Evolutionary conservation across 768 basidiomycete species (phyloP), one percentile per base, ranked within the genome.

Genomic region (Psilocybe cyanescens): DNA sequence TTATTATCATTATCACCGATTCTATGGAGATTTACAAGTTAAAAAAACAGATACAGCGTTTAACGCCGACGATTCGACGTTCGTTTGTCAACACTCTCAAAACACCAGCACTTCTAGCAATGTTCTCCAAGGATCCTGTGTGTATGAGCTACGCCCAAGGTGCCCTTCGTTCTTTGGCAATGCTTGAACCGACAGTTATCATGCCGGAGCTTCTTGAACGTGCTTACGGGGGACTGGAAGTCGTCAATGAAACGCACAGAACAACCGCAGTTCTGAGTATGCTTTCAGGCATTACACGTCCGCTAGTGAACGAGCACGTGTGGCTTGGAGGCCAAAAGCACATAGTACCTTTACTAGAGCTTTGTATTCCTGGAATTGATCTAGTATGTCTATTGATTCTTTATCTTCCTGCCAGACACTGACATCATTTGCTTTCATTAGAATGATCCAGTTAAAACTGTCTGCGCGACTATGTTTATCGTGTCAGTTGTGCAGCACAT

Each of bases 171-270:
- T 82, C 83, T 30, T 79, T 98, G 76, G 87, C 92, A 1, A 78
- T 90, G 58, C 79, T 94, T 6, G 95, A 97, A 68, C 94, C 97
- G 0, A 79, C 82, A 16, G 76, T 97, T 35, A 83, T 98, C 67
- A 91, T 99, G 88, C 95, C 95, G 2, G 89, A 94, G 45, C 79
- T 98, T 11, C 81, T 99, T 24, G 96, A 97, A 68, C 86, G 95
- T 31, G 94, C 94, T 1, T 95, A 97, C 64, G 84, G 91, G 39
- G 95, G 95, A 0, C 78, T 99, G n/a, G 95, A 97, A 71, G 88
- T 90, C 9, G 85, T 98, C 16, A 95, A 96, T 65, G 96, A 98
- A 80, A 99, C 97, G 0, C 94, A 97, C 72, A 81, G 96, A 44
- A 97, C 96, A 3, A 95, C 94, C 2, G 92, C 96, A 1, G 93